These are phyloP conservation scores for Citrus inodora DNA, from an alignment of 345 rosid genomes.

Conservation along the genomic window DNA sequence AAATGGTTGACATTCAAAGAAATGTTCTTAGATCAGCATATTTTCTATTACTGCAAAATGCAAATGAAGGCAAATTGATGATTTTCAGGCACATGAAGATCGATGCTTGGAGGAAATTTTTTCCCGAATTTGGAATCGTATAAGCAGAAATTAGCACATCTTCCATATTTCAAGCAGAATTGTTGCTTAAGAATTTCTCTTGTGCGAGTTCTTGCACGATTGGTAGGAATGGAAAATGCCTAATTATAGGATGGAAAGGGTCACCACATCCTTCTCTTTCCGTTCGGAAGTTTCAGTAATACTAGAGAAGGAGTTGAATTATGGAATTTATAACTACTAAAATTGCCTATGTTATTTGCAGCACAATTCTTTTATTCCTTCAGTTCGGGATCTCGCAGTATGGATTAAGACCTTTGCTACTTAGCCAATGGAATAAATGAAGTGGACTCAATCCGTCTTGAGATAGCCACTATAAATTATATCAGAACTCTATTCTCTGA, in stretches of 20 bases:
- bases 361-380: too few relatives aligned
- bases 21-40: conserved; percentile 3
- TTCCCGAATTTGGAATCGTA: conserved; percentile 1
- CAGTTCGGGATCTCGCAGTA: background rate
- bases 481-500: too few relatives aligned
- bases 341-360: too few relatives aligned
- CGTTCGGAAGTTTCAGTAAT: too few relatives aligned
- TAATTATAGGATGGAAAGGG: background rate
- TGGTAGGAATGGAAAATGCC: background rate
- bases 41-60: background rate
- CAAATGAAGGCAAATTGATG: conserved; percentile 12
- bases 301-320: too few relatives aligned
- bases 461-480: too few relatives aligned
- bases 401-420: background rate
- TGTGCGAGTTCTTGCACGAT: background rate
- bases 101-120: conserved; percentile 13
- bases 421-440: too few relatives aligned
- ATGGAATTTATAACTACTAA: too few relatives aligned
- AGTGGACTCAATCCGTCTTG: too few relatives aligned
- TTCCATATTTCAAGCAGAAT: conserved; percentile 13
- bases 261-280: too few relatives aligned
- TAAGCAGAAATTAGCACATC: conserved; percentile 12
- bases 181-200: background rate
- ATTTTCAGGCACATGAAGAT: conserved; percentile 11
- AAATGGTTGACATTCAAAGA: background rate